phyloP scores from a whole-genome alignment of 2,329 filamentous ascomycete genomes.

The Aspergillus neotritici region DNA sequence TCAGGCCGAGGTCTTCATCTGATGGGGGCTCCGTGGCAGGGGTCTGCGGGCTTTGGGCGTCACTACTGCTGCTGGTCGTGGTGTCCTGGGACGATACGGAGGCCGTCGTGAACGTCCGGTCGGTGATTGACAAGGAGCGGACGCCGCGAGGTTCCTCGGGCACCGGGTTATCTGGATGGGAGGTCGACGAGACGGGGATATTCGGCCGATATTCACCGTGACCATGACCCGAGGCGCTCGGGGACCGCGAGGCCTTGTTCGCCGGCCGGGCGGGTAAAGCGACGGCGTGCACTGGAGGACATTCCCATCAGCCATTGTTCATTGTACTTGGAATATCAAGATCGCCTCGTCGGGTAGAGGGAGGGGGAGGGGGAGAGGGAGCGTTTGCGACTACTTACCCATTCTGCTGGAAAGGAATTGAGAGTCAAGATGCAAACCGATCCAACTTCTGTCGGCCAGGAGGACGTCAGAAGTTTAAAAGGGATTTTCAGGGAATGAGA shows the following conservation, averaged over 20 bases:
- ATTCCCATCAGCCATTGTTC: slow-evolving; percentile 18
- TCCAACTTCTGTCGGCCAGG: too few relatives aligned
- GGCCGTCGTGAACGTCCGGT: slow-evolving; percentile 26
- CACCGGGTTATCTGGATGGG: slow-evolving; percentile 44
- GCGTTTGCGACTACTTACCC: slow-evolving; percentile 5
- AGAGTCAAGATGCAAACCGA: neutral
- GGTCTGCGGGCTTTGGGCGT: slow-evolving; percentile 36
- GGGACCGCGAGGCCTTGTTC: slow-evolving; percentile 18
- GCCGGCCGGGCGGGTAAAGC: slow-evolving; percentile 21
- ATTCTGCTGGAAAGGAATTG: slow-evolving; percentile 1
- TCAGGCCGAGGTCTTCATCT: slow-evolving; percentile 26
- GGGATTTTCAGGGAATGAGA: neutral
- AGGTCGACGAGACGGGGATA: slow-evolving; percentile 37
- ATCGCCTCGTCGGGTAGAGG: neutral
- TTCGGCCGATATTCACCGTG: slow-evolving; percentile 20
- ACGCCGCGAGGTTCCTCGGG: slow-evolving; percentile 43
- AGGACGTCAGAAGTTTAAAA: too few relatives aligned
- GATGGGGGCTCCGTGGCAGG: slow-evolving; percentile 38
- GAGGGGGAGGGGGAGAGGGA: neutral
- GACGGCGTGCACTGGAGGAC: slow-evolving; percentile 28
- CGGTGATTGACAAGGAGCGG: slow-evolving; percentile 33
- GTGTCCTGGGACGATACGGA: slow-evolving; percentile 27
- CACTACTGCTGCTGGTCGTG: slow-evolving; percentile 31
- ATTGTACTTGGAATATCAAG: neutral
- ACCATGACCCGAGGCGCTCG: slow-evolving; percentile 14